Percentiles rank a stretch among this genome's conserved stretches.
phyloP scores from a whole-genome alignment of 345 rosid genomes.

The Turnera subulata region DNA sequence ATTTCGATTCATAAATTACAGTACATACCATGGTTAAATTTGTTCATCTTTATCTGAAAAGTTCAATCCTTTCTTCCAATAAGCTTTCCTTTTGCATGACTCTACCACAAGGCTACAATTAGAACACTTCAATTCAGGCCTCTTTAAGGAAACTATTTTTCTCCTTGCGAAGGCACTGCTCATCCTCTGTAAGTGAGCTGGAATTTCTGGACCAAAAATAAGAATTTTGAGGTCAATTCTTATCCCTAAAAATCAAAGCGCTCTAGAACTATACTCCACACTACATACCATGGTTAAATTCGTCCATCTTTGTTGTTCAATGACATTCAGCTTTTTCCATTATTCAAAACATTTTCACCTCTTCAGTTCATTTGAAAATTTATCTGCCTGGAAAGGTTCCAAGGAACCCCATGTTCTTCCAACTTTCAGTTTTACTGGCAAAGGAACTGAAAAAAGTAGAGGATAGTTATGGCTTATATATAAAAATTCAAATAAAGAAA shows the following conservation, averaged over 20 bases:
- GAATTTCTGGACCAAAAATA: conserved; percentile 9
- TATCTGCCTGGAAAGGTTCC: conserved; percentile 51
- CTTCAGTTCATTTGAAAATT: conserved; percentile 27
- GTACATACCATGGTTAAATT: no score
- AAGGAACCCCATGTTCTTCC: conserved; percentile 96
- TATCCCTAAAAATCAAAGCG: background rate
- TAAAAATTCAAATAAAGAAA: conserved; percentile 6
- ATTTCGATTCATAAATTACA: no score
- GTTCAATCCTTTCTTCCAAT: background rate
- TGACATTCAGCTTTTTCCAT: conserved; percentile 7
- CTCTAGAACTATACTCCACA: no score
- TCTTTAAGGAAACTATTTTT: background rate
- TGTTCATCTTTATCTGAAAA: no score
- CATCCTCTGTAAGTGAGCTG: background rate
- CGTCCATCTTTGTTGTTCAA: conserved; percentile 9
- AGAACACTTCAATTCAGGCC: conserved; percentile 2
- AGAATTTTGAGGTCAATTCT: no score
- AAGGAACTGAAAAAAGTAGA: conserved; percentile 54
- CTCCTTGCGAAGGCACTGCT: background rate
- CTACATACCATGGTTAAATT: conserved; percentile 6
- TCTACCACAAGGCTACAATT: no score
- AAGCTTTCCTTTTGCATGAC: background rate
- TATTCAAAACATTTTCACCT: background rate
- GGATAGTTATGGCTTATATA: conserved; percentile 2
- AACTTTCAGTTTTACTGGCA: conserved; percentile 74